Evolutionary conservation across 441 rosid species (phyloP).

Genomic region (Biscutella auriculata): DNA sequence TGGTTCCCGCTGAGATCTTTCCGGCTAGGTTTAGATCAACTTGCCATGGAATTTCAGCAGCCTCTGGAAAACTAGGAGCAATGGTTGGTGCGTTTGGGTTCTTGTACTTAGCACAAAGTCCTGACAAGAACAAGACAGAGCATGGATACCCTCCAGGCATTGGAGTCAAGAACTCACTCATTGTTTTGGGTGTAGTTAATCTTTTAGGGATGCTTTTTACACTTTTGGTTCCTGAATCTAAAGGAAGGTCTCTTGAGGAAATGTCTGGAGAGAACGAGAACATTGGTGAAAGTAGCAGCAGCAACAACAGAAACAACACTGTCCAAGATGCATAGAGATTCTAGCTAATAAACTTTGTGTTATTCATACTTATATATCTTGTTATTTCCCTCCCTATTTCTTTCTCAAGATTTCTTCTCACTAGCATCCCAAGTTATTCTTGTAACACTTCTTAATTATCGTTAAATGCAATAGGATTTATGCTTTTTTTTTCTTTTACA

Average conservation of each 20-base stretch:
- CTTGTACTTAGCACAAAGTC: conserved; percentile 43
- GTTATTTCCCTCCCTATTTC: neutral
- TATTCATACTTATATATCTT: neutral
- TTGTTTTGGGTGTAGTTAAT: conserved; percentile 36
- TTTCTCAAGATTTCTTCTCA: neutral
- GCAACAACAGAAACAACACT: conserved; percentile 12
- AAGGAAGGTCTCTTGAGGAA: conserved; percentile 53
- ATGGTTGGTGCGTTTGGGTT: conserved; percentile 57
- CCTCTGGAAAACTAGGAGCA: conserved; percentile 48
- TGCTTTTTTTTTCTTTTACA: conserved; percentile 8
- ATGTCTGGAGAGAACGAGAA: conserved; percentile 45
- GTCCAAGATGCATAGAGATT: conserved; percentile 19
- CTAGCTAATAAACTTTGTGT: neutral
- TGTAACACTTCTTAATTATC: neutral
- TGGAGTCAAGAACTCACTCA: conserved; percentile 37
- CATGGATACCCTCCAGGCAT: conserved; percentile 38
- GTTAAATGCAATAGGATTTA: conserved; percentile 17
- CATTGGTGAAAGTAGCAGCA: conserved; percentile 6
- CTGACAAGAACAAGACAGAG: conserved; percentile 23
- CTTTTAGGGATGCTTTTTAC: conserved; percentile 38
- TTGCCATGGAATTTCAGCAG: conserved; percentile 54
- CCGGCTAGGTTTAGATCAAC: conserved; percentile 46
- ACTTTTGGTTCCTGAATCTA: conserved; percentile 45
- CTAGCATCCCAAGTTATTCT: neutral
- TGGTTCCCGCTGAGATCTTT: conserved; percentile 50